Base-by-base conservation (phyloP, 805 yeast species). In the Candida ortonii region DNA sequence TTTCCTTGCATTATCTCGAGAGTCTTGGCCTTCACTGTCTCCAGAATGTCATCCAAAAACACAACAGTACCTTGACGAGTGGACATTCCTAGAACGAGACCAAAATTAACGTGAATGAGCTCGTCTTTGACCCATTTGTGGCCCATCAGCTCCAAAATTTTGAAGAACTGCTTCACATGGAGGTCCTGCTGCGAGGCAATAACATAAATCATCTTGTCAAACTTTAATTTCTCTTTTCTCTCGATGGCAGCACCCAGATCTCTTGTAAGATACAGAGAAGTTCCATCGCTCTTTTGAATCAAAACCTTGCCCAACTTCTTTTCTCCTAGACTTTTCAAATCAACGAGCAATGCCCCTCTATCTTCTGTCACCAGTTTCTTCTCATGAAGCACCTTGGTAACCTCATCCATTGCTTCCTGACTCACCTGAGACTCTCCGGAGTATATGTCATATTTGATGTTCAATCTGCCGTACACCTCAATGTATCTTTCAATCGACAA, bases 41-140 rank as follows among this genome's bases (percentile, higher is more conserved):
- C 93, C 50, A 93, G 71, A 50, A 93, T 93, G 55, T 78, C 83
- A 64, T 93, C 96, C 54, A 93, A 73, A 73, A 93, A 93, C n/a
- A 93, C 97, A 44, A 93, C 99, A 22, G 96, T 93, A 49, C 99
- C 99, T 65, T 80, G 85, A 70, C 99, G 81, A 39, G 98, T 93
- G 17, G 95, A 84, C 99, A 93, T 93, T 52, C 98, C 98, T 56
- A 78, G 84, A 32, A 93, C 98, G 95, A 93, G 84, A 63, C 99
- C 99, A 52, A 89, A 93, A 66, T 84, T 90, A 51, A 93, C 75
- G 62, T 90, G 97, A 53, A 72, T 73, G 50, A 90, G 68, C 37
- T 50, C 47, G 27, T 49, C 55, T 39, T 71, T 73, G 31, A 95
- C 89, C 96, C 96, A 93, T 43, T 77, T 81, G 60, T 72, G 78